A percentile compares a stretch with the other conserved stretches of the same genome.
Evolutionary conservation across 768 basidiomycete species (phyloP).

Genomic region (Piloderma croceum): DNA sequence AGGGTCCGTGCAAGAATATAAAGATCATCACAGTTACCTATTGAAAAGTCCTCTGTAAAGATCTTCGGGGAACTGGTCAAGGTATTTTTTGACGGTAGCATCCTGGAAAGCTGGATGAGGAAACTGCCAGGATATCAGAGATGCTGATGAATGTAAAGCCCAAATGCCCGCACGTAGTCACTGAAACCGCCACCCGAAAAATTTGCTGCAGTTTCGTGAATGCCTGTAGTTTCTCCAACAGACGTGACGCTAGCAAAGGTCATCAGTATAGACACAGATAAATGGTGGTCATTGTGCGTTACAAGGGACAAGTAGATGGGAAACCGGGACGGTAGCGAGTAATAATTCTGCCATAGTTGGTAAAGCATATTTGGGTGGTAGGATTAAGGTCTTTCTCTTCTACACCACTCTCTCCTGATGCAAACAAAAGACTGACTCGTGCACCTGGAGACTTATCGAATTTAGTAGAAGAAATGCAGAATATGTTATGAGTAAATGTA

Average conservation of each 20-base stretch:
- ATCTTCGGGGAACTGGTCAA: constrained; percentile 39
- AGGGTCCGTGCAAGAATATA: too few relatives aligned
- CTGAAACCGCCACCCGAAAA: constrained; percentile 78
- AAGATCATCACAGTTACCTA: constrained; percentile 27
- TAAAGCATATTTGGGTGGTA: constrained; percentile 45
- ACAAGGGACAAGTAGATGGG: constrained; percentile 49
- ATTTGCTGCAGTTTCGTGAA: constrained; percentile 54
- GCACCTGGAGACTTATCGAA: constrained; percentile 35
- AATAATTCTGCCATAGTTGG: constrained; percentile 52
- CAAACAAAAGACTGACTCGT: constrained; percentile 57
- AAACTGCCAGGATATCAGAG: too few relatives aligned
- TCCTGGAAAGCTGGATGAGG: constrained; percentile 50
- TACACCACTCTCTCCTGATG: constrained; percentile 65
- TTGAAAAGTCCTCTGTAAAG: constrained; percentile 59
- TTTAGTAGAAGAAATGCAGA: too few relatives aligned
- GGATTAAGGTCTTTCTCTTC: constrained; percentile 57
- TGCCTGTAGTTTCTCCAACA: constrained; percentile 57
- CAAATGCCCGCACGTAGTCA: constrained; percentile 50
- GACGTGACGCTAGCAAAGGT: constrained; percentile 55
- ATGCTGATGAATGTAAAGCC: too few relatives aligned
- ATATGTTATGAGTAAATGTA: background rate
- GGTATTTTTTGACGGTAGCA: constrained; percentile 36
- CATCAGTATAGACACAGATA: background rate
- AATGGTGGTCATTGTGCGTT: background rate
- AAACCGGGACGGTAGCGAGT: constrained; percentile 54